Conservation (phyloP, 305 asterid genomes). For the Coffea humblotiana region DNA sequence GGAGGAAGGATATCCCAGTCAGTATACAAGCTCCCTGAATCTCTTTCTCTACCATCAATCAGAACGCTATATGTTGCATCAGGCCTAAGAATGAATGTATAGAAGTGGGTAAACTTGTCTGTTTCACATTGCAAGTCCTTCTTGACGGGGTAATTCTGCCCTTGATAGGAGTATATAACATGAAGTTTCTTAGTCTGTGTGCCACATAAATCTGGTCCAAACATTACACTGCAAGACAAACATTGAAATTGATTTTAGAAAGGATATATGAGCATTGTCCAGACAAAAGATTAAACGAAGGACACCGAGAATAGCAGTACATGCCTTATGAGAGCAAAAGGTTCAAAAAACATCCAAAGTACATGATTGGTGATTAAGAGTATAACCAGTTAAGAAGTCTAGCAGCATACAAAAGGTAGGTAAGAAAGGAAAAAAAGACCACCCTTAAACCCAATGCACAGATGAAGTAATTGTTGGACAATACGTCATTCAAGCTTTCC, state of each 20-base stretch:
- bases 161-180: slow-evolving; percentile 85
- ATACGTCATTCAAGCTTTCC: background rate
- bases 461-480: background rate
- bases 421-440: background rate
- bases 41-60: slow-evolving; percentile 95
- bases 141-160: slow-evolving; percentile 94
- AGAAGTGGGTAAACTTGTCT: slow-evolving; percentile 92
- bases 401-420: background rate
- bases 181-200: slow-evolving; percentile 95
- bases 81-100: slow-evolving; percentile 88
- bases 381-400: background rate
- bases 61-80: slow-evolving; percentile 81
- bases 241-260: slow-evolving; percentile 3
- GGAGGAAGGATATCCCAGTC: slow-evolving; percentile 99
- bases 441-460: background rate
- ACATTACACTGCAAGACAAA: slow-evolving; percentile 56
- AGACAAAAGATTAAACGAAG: background rate
- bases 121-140: slow-evolving; percentile 97
- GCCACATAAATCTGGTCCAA: slow-evolving; percentile 97
- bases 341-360: background rate
- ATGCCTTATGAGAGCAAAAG: background rate
- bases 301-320: background rate
- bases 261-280: background rate
- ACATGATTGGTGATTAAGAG: background rate
- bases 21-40: slow-evolving; percentile 93